Percentiles rank a stretch among this genome's conserved stretches.
These are phyloP conservation scores for Cyanodermella asteris DNA, from an alignment of 2,329 filamentous ascomycete species.

Conservation along the genomic window DNA sequence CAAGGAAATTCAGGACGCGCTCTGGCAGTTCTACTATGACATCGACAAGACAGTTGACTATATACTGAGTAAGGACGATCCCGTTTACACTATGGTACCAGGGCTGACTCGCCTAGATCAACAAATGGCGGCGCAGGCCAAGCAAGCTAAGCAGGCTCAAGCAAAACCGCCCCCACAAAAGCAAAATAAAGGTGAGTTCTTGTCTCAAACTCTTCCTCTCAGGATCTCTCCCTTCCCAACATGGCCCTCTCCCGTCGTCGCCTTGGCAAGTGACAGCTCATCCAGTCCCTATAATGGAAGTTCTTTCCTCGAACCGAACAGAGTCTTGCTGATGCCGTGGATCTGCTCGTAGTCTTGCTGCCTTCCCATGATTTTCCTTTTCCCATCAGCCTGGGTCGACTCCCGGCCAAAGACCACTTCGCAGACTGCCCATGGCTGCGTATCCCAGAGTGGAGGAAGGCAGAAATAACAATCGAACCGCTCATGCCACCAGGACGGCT, in stretches of 20 bases:
- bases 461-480: constrained; percentile 40
- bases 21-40: constrained; percentile 96
- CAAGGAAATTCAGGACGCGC: constrained; percentile 61
- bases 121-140: constrained; percentile 14
- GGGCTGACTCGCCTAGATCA: constrained; percentile 4
- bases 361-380: constrained; percentile 5
- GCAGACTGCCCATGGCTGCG: constrained; percentile 68
- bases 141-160: constrained; percentile 16
- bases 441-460: constrained; percentile 41
- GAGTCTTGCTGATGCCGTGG: constrained; percentile 8
- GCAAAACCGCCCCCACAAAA: constrained; percentile 11
- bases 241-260: no score
- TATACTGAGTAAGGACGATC: constrained; percentile 35
- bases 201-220: no score
- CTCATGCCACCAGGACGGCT: constrained; percentile 41
- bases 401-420: constrained; percentile 44
- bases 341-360: constrained; percentile 9
- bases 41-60: constrained; percentile 68
- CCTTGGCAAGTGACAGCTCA: no score
- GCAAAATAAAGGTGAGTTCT: constrained; percentile 12
- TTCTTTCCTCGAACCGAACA: no score
- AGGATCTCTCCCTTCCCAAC: no score
- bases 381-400: constrained; percentile 15
- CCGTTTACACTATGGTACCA: neutral
- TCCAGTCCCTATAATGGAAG: no score